A percentile compares a stretch with the other conserved stretches of the same genome.
Conservation (phyloP, 192 early-diverging fungal species). For the Backusella luteola region DNA sequence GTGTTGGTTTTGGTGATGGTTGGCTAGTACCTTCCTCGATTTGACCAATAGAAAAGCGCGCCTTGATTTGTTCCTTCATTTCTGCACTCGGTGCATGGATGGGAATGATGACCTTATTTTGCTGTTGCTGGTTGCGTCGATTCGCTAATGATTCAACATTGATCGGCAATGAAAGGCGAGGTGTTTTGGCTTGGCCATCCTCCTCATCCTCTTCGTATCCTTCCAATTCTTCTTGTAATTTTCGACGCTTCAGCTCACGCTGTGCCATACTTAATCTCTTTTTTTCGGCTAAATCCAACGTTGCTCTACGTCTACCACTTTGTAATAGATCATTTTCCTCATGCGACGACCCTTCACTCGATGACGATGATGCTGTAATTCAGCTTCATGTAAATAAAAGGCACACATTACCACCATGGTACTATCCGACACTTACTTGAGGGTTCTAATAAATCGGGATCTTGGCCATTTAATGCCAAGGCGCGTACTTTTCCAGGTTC, state of each 20-base stretch:
- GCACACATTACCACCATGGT: too few species aligned
- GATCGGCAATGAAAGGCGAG: not conserved
- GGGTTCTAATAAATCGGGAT: not conserved
- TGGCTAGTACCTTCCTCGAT: not conserved
- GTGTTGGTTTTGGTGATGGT: not conserved
- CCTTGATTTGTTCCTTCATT: constrained; percentile 20
- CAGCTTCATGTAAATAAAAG: not conserved
- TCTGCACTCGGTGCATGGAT: not conserved
- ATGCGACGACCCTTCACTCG: not conserved
- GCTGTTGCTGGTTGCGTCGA: not conserved
- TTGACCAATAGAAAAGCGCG: constrained; percentile 17
- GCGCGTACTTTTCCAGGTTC: constrained; percentile 32
- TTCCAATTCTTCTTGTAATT: not conserved
- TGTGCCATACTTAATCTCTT: not conserved
- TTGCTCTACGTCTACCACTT: not conserved
- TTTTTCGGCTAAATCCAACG: not conserved
- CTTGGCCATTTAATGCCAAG: not conserved
- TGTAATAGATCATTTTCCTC: not conserved
- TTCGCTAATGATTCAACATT: not conserved
- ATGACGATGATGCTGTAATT: not conserved
- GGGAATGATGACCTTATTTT: not conserved
- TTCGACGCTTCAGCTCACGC: not conserved
- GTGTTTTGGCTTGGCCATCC: not conserved
- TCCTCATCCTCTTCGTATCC: not conserved
- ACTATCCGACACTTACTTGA: not conserved